Evolutionary conservation across 345 rosid species (phyloP).

Genomic region (Alliaria petiolata): DNA sequence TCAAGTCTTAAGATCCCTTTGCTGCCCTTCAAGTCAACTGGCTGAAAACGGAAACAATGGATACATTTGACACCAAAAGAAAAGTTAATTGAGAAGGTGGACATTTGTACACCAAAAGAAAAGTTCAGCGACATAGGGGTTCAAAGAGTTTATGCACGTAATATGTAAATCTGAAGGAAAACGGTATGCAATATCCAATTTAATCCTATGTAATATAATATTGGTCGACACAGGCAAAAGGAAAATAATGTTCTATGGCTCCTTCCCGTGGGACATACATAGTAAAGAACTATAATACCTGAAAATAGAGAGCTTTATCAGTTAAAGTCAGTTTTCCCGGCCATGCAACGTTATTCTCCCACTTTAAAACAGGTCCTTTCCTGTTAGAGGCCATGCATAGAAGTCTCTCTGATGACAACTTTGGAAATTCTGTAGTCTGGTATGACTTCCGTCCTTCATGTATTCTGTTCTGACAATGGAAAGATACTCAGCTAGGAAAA

Average conservation of each 20-base stretch:
- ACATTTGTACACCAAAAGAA: not conserved
- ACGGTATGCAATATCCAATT: not conserved
- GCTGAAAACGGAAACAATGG: conserved; percentile 42
- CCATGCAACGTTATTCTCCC: conserved; percentile 95
- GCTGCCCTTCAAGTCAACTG: conserved; percentile 48
- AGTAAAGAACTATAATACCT: conserved; percentile 45
- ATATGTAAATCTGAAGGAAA: not conserved
- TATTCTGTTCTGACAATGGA: conserved; percentile 60
- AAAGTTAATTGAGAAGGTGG: not conserved
- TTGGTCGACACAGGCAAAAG: not conserved
- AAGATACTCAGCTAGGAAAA: conserved; percentile 34
- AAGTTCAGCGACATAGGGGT: not conserved
- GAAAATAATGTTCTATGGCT: not conserved
- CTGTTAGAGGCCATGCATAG: conserved; percentile 77
- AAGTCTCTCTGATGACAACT: conserved; percentile 58
- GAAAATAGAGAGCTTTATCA: conserved; percentile 82
- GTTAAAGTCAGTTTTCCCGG: conserved; percentile 89
- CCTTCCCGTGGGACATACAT: not conserved
- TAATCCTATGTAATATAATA: not conserved
- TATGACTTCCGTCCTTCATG: conserved; percentile 74
- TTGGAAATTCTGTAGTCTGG: conserved; percentile 47
- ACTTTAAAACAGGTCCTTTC: conserved; percentile 87
- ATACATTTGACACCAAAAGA: not conserved
- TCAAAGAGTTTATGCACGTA: not conserved
- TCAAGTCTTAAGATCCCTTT: conserved; percentile 64